Evolutionary conservation across 495 filamentous ascomycete genomes (phyloP).

Genomic region (Melanomma pulvis-pyrius): DNA sequence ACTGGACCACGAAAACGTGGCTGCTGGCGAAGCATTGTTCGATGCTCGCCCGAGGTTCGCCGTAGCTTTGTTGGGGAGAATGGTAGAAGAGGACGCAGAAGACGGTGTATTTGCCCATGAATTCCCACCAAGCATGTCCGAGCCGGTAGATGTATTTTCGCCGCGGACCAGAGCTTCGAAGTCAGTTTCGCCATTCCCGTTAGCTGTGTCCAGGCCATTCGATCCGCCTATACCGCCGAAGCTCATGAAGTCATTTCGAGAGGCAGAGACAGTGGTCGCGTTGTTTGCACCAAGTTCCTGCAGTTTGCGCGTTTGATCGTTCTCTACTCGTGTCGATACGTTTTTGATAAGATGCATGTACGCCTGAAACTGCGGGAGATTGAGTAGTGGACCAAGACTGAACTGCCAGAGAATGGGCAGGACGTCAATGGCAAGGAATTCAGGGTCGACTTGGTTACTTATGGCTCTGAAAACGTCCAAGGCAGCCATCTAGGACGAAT

Average conservation of each 20-base stretch:
- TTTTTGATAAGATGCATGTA: conserved; percentile 87
- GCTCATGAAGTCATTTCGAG: conserved; percentile 60
- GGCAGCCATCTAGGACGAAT: conserved; percentile 66
- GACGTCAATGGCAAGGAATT: conserved; percentile 92
- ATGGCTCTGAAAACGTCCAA: conserved; percentile 81
- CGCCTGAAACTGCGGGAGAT: conserved; percentile 80
- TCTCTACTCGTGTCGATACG: conserved; percentile 77
- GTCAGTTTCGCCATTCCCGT: conserved; percentile 62
- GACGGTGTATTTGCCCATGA: conserved; percentile 36
- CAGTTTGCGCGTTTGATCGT: conserved; percentile 83
- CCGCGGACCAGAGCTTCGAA: conserved; percentile 90
- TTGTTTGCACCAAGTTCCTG: conserved; percentile 69
- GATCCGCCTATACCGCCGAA: conserved; percentile 57
- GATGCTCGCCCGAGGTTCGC: conserved; percentile 18
- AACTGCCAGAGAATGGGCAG: conserved; percentile 90
- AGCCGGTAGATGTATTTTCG: conserved; percentile 34
- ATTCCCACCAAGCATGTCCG: conserved; percentile 48
- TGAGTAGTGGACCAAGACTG: conserved; percentile 83
- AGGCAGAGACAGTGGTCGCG: conserved; percentile 38
- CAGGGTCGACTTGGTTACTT: conserved; percentile 77
- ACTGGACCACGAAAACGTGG: conserved; percentile 39
- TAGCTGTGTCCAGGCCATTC: conserved; percentile 53
- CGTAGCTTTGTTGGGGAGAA: conserved; percentile 27
- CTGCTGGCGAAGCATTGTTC: conserved; percentile 23
- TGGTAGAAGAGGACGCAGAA: conserved; percentile 24